These are phyloP conservation scores for Odontarrhena argentea DNA, from an alignment of 345 rosid genomes.

Conservation along the genomic window DNA sequence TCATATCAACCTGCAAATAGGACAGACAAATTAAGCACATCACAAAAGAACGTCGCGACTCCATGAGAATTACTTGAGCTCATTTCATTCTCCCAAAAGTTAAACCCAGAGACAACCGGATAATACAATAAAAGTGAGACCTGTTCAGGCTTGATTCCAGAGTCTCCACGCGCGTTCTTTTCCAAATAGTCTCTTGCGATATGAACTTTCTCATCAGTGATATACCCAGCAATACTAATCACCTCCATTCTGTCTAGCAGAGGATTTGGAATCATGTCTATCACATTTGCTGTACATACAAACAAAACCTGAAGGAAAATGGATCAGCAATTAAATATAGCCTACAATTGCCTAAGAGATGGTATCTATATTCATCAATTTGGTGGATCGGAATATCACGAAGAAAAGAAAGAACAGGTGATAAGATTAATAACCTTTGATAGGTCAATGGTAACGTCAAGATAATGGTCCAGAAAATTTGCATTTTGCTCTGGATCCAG, in stretches of 20 bases:
- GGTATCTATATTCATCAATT: slow-evolving; percentile 16
- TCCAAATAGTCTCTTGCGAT: slow-evolving; percentile 98
- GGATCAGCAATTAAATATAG: slow-evolving; percentile 16
- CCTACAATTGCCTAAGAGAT: slow-evolving; percentile 13
- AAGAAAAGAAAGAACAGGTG: neutral
- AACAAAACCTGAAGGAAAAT: slow-evolving; percentile 74
- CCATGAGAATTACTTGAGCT: neutral
- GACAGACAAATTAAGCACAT: slow-evolving; percentile 18
- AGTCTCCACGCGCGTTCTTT: slow-evolving; percentile 80
- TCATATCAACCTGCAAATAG: slow-evolving; percentile 78
- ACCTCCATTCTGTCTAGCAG: slow-evolving; percentile 99
- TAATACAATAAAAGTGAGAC: slow-evolving; percentile 42
- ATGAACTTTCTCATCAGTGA: slow-evolving; percentile 97
- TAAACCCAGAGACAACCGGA: slow-evolving; percentile 2
- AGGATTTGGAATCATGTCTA: slow-evolving; percentile 93
- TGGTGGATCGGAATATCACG: slow-evolving; percentile 8
- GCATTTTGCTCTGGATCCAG: slow-evolving; percentile 99
- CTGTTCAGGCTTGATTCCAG: slow-evolving; percentile 94
- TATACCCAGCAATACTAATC: slow-evolving; percentile 94
- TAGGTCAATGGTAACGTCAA: slow-evolving; percentile 91
- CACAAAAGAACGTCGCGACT: slow-evolving; percentile 1
- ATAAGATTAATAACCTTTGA: slow-evolving; percentile 68
- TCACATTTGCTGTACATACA: slow-evolving; percentile 99
- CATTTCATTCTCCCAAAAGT: neutral
- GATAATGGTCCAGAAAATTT: slow-evolving; percentile 97